Evolutionary conservation across 2,329 filamentous ascomycete genomes (phyloP).

Genomic region (Boeremia lycopersici): DNA sequence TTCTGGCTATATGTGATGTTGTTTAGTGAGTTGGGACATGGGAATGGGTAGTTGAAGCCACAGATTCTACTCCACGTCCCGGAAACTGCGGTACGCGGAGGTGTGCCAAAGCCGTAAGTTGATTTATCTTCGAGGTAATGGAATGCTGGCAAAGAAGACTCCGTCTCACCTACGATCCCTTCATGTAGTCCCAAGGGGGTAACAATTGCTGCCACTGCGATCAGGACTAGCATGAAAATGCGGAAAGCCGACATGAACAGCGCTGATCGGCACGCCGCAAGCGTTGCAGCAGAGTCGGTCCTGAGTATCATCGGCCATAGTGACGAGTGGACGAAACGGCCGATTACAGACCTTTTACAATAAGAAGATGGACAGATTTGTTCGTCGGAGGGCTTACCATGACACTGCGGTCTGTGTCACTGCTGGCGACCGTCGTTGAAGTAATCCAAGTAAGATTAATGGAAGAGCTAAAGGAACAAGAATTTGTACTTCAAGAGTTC

Average conservation of each 20-base stretch:
- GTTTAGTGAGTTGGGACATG: slow-evolving; percentile 1
- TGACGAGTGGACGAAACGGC: slow-evolving; percentile 41
- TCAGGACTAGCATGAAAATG: slow-evolving; percentile 32
- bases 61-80: slow-evolving; percentile 44
- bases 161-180: slow-evolving; percentile 32
- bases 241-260: slow-evolving; percentile 24
- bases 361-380: slow-evolving; percentile 12
- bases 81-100: slow-evolving; percentile 36
- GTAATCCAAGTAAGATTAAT: background rate
- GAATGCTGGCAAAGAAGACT: slow-evolving; percentile 37
- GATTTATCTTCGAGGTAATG: slow-evolving; percentile 48
- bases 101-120: slow-evolving; percentile 50
- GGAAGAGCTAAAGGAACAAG: background rate
- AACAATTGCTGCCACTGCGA: slow-evolving; percentile 52
- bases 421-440: background rate
- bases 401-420: slow-evolving; percentile 7
- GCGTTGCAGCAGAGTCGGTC: slow-evolving; percentile 44
- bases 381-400: background rate
- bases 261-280: slow-evolving; percentile 37
- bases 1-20: background rate
- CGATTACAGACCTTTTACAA: slow-evolving; percentile 47
- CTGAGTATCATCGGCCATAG: slow-evolving; percentile 52
- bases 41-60: slow-evolving; percentile 15
- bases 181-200: slow-evolving; percentile 56
- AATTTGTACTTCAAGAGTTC: background rate